A percentile compares a stretch with the other conserved stretches of the same genome.
Evolutionary conservation across 345 rosid species (phyloP).

Genomic region (Salix arbutifolia): DNA sequence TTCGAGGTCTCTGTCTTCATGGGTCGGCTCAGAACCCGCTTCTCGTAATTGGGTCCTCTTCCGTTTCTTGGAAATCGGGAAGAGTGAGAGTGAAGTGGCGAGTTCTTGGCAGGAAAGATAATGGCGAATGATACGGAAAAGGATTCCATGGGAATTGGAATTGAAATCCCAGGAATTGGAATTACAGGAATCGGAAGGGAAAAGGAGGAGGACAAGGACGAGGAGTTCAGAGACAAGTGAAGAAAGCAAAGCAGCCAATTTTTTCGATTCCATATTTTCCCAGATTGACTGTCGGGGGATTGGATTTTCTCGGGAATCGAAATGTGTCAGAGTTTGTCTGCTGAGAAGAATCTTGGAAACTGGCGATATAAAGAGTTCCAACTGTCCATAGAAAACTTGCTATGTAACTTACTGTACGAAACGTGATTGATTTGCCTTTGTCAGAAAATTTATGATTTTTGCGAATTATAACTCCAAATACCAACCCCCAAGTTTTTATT

Average conservation of each 20-base stretch:
- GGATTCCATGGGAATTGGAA: constrained; percentile 16
- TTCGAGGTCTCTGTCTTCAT: constrained; percentile 1
- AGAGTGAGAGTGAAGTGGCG: constrained; percentile 37
- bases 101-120: constrained; percentile 41
- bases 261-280: constrained; percentile 46
- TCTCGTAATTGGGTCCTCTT: constrained; percentile 41
- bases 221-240: constrained; percentile 45
- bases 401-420: constrained; percentile 12
- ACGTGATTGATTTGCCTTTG: constrained; percentile 7
- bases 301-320: constrained; percentile 33
- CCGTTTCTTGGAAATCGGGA: constrained; percentile 43
- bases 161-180: not conserved
- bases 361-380: constrained; percentile 17
- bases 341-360: constrained; percentile 19
- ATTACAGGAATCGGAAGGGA: constrained; percentile 26
- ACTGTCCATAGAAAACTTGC: constrained; percentile 11
- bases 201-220: constrained; percentile 29
- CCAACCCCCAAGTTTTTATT: not conserved
- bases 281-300: constrained; percentile 8
- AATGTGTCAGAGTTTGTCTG: constrained; percentile 26
- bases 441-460: not conserved
- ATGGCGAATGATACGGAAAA: constrained; percentile 38
- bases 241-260: constrained; percentile 49
- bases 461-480: not conserved
- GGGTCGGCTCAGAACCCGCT: constrained; percentile 30